Evolutionary conservation across 1,284 basidiomycete species (phyloP), one percentile per base, ranked within the genome.

Genomic region (Xerocomus minutiporus): DNA sequence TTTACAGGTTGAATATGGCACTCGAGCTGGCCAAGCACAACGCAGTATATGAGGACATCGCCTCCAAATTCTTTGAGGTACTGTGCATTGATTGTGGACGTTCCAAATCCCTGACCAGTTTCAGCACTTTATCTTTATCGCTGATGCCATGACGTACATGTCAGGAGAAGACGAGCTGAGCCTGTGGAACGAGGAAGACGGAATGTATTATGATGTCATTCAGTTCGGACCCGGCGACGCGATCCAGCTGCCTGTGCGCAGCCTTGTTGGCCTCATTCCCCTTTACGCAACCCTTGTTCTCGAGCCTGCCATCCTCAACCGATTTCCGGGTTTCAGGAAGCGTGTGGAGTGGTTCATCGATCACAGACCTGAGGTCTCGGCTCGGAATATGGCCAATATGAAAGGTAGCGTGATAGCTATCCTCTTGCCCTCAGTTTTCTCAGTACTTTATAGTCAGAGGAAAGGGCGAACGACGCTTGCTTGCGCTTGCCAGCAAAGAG

Each of bases 271-370:
- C 25, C 79, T 99, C 53, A 97, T 98, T 59, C 96, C 96, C 5
- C 80, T 98, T 23, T 98, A 96, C 70, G 95, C 90, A 2, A 97
- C 94, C 0, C 76, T 97, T 39, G 94, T 96, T 2, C 79, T 99
- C 38, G 96, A 99, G 69, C 95, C 96, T 1, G 75, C 83, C 8
- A 83, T 87, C 13, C 81, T 98, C 63, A 93, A 93, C 66, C 82
- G 88, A 32, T 91, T 98, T 77, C 94, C 94, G 11, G 93, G 94
- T 5, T 99, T 99, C 79, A 97, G 92, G 76, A 97, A 97, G 73
- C 84, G 96, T 44, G 85, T 99, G 83, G 91, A 99, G 61, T 98
- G 96, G 96, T 99, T 98, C 75, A 83, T 98, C 53, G 86, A 97
- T 65, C 92, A 98, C 72, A 76, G 95, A 26, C 85, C 90, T 1